These are phyloP conservation scores for Westerdykella sp. DNA, from an alignment of 2,329 filamentous ascomycete genomes.

Conservation along the genomic window DNA sequence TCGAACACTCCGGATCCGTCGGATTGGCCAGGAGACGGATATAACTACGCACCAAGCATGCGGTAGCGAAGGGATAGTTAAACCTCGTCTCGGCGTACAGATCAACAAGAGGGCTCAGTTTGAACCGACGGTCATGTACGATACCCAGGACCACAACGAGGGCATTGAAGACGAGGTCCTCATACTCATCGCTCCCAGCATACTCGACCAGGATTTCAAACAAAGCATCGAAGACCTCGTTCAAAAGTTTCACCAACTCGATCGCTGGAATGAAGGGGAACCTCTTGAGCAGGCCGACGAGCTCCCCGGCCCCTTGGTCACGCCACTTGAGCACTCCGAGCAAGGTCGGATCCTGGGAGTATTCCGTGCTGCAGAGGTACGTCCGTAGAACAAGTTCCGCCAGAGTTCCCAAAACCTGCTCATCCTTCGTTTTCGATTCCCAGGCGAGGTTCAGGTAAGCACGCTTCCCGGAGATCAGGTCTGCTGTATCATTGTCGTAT, in stretches of 20 bases:
- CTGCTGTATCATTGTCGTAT: conserved; percentile 84
- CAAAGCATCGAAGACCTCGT: conserved; percentile 81
- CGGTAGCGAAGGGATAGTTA: conserved; percentile 87
- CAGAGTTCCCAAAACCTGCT: conserved; percentile 67
- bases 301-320: conserved; percentile 63
- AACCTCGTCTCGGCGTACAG: conserved; percentile 84
- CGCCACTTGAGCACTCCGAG: conserved; percentile 83
- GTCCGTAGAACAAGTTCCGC: conserved; percentile 75
- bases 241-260: conserved; percentile 90
- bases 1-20: conserved; percentile 73
- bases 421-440: conserved; percentile 68
- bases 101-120: conserved; percentile 83
- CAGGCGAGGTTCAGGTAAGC: conserved; percentile 84
- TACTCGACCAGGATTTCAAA: conserved; percentile 90
- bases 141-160: conserved; percentile 87
- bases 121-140: conserved; percentile 89
- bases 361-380: conserved; percentile 87
- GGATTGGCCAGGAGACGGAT: conserved; percentile 75
- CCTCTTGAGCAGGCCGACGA: conserved; percentile 69
- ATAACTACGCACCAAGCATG: conserved; percentile 81
- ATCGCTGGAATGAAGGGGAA: conserved; percentile 94
- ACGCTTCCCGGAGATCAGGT: conserved; percentile 65
- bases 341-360: conserved; percentile 85
- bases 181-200: conserved; percentile 84
- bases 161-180: conserved; percentile 86